Conservation (phyloP, 495 filamentous ascomycete species). For the Copromyces sp. region DNA sequence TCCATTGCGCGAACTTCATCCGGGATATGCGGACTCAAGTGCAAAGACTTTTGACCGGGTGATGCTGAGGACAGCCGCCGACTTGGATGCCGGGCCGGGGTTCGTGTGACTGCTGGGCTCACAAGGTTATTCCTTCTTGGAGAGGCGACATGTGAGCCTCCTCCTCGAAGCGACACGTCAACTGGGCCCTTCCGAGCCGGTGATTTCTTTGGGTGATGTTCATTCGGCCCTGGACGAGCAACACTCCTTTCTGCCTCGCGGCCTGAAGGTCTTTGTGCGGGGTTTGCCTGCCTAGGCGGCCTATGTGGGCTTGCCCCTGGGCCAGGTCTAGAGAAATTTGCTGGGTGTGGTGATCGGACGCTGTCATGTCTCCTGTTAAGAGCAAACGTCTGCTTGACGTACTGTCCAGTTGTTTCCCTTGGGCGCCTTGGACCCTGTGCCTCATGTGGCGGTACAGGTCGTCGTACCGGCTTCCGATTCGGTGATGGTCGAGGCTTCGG, state of each 20-base stretch:
- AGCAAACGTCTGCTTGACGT: not conserved
- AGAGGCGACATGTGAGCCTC: not conserved
- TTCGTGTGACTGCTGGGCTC: not conserved
- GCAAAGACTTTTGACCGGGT: not conserved
- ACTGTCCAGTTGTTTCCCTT: not conserved
- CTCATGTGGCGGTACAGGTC: not conserved
- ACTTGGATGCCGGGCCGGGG: not conserved
- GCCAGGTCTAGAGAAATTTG: not conserved
- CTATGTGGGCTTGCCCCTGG: not conserved
- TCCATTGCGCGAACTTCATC: not conserved
- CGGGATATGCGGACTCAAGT: not conserved
- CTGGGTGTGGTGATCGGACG: not conserved
- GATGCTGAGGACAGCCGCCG: not conserved
- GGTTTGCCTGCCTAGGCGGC: not conserved
- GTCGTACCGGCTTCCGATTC: not conserved
- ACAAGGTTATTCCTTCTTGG: not conserved
- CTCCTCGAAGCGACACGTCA: not conserved
- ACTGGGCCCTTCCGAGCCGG: not conserved
- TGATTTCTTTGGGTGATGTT: not conserved
- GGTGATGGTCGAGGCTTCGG: not conserved
- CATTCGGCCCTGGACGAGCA: not conserved
- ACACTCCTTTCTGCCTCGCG: not conserved
- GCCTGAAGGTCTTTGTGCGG: not conserved
- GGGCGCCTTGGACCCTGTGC: not conserved
- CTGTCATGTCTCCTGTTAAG: not conserved